Evolutionary conservation across 805 yeast species (phyloP).

Genomic region (Metschnikowia kunwiensis): DNA sequence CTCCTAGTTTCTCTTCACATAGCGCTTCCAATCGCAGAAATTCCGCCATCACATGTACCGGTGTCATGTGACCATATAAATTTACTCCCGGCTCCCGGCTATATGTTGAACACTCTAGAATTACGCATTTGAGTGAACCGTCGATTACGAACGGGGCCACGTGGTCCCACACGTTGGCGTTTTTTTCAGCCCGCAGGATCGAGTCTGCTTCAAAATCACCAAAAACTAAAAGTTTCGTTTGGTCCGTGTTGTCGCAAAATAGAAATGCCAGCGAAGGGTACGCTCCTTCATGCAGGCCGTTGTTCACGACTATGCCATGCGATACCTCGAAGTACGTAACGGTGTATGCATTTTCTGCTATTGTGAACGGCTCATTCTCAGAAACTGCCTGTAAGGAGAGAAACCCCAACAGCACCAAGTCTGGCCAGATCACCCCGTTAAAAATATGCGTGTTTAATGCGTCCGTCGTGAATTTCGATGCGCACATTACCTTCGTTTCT

Average conservation of each 20-base stretch:
- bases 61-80: conserved; percentile 80
- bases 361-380: conserved; percentile 12
- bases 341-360: conserved; percentile 20
- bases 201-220: conserved; percentile 82
- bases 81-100: conserved; percentile 38
- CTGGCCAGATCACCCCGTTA: conserved; percentile 82
- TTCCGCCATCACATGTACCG: conserved; percentile 58
- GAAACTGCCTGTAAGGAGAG: conserved; percentile 21
- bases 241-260: conserved; percentile 34
- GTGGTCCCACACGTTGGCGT: conserved; percentile 52
- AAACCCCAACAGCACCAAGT: conserved; percentile 40
- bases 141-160: conserved; percentile 46
- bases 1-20: conserved; percentile 2
- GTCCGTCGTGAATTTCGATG: conserved; percentile 49
- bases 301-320: conserved; percentile 27
- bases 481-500: conserved; percentile 31
- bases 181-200: conserved; percentile 37
- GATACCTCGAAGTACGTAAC: conserved; percentile 32
- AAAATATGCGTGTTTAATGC: conserved; percentile 57
- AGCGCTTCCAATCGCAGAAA: conserved; percentile 29
- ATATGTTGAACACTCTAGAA: conserved; percentile 74
- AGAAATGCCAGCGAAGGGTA: conserved; percentile 61
- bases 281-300: conserved; percentile 10
- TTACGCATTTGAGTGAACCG: conserved; percentile 47
- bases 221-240: conserved; percentile 53